A percentile compares a stretch with the other conserved stretches of the same genome.
Conservation (phyloP, 495 filamentous ascomycete species). For the Sordaria brevicollis region DNA sequence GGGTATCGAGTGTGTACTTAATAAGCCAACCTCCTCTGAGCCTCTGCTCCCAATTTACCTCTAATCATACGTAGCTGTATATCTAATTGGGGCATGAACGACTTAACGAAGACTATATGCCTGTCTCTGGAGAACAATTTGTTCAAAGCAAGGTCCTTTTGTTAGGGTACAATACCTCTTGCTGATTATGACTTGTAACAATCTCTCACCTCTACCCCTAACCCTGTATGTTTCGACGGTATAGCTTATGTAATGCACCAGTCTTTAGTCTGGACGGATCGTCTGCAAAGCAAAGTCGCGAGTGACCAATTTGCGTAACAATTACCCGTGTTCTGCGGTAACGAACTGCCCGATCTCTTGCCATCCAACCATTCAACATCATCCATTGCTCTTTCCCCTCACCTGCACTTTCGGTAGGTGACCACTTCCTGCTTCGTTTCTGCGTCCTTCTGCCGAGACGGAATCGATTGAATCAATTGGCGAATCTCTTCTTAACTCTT, state of each 20-base stretch:
- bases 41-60: background rate
- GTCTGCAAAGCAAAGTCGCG: background rate
- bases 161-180: background rate
- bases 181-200: background rate
- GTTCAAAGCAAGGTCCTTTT: background rate
- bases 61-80: background rate
- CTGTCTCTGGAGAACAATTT: background rate
- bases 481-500: background rate
- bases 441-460: background rate
- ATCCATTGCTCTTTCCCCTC: conserved; percentile 1
- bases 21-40: background rate
- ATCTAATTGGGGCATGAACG: background rate
- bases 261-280: background rate
- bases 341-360: background rate
- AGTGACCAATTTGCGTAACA: background rate
- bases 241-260: background rate
- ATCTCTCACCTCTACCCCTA: background rate
- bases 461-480: background rate
- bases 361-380: background rate
- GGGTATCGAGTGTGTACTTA: background rate
- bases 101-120: too few relatives aligned
- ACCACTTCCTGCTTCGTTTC: conserved; percentile 11
- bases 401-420: background rate
- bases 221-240: background rate
- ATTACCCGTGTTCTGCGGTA: background rate